These are phyloP conservation scores for Dissophora ornata DNA, from an alignment of 192 early-diverging fungal genomes.

Conservation along the genomic window DNA sequence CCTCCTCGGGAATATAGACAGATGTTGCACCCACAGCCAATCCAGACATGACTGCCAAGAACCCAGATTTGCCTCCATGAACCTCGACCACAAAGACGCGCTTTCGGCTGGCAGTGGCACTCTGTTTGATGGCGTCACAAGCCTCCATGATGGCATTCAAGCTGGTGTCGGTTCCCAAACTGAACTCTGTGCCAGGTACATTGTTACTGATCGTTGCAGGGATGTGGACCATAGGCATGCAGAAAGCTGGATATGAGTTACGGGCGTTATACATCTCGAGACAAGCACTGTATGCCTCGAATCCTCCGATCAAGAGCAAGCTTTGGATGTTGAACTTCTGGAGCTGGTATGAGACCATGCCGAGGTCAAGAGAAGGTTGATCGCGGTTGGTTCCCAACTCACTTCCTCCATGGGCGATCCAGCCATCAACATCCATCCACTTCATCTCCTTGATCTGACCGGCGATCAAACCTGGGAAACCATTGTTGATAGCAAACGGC, in stretches of 20 bases:
- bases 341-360: constrained; percentile 91
- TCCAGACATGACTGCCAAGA: constrained; percentile 88
- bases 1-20: constrained; percentile 95
- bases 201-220: constrained; percentile 98
- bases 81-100: constrained; percentile 98
- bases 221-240: constrained; percentile 92
- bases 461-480: constrained; percentile 88
- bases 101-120: constrained; percentile 88
- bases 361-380: constrained; percentile 86
- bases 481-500: constrained; percentile 90
- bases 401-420: constrained; percentile 93
- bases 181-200: constrained; percentile 96
- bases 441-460: constrained; percentile 82
- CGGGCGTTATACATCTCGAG: constrained; percentile 77
- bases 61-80: constrained; percentile 95
- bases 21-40: constrained; percentile 89
- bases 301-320: constrained; percentile 95
- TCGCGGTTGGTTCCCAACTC: constrained; percentile 94
- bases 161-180: constrained; percentile 94
- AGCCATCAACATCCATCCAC: constrained; percentile 90
- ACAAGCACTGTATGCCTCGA: constrained; percentile 91
- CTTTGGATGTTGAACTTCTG: constrained; percentile 92
- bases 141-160: constrained; percentile 92
- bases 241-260: constrained; percentile 88
- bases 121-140: constrained; percentile 93